Percentiles rank a stretch among this genome's conserved stretches.
phyloP scores from a whole-genome alignment of 2,329 filamentous ascomycete species.

The Fusarium dimerum region DNA sequence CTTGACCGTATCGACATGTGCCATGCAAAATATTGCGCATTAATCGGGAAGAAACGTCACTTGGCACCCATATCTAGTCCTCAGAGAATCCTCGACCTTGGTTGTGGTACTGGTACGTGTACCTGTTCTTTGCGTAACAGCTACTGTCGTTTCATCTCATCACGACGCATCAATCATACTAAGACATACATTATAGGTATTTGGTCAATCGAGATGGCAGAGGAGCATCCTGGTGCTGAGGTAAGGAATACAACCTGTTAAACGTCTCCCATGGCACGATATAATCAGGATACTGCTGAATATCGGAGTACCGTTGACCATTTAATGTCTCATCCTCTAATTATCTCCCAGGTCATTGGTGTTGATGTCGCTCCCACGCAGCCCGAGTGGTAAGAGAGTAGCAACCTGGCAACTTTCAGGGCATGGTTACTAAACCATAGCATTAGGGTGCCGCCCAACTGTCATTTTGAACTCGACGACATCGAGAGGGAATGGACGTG shows the following conservation, averaged over 20 bases:
- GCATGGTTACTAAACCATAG: background rate
- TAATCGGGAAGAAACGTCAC: slow-evolving; percentile 29
- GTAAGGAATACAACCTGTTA: background rate
- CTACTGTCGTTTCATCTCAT: background rate
- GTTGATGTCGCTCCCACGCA: slow-evolving; percentile 24
- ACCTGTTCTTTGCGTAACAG: background rate
- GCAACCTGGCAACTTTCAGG: background rate
- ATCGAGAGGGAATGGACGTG: slow-evolving; percentile 38
- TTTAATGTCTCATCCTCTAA: no score
- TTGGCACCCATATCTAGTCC: slow-evolving; percentile 25
- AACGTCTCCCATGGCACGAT: no score
- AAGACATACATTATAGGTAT: slow-evolving; percentile 20
- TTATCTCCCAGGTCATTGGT: slow-evolving; percentile 14
- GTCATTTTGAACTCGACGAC: slow-evolving; percentile 39
- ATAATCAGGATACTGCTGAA: no score
- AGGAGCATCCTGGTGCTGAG: slow-evolving; percentile 15
- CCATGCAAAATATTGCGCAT: slow-evolving; percentile 37
- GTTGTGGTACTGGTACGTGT: slow-evolving; percentile 31
- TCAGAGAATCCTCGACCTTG: slow-evolving; percentile 33
- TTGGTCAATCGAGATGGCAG: slow-evolving; percentile 43
- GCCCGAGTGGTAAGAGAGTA: slow-evolving; percentile 17
- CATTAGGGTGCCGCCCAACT: slow-evolving; percentile 40
- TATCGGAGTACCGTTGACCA: no score
- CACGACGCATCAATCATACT: background rate
- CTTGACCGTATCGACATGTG: slow-evolving; percentile 44